Evolutionary conservation across 352 stramenopile species (phyloP), one percentile per base, ranked within the genome.

Genomic region (Phytopythium ostracodes): DNA sequence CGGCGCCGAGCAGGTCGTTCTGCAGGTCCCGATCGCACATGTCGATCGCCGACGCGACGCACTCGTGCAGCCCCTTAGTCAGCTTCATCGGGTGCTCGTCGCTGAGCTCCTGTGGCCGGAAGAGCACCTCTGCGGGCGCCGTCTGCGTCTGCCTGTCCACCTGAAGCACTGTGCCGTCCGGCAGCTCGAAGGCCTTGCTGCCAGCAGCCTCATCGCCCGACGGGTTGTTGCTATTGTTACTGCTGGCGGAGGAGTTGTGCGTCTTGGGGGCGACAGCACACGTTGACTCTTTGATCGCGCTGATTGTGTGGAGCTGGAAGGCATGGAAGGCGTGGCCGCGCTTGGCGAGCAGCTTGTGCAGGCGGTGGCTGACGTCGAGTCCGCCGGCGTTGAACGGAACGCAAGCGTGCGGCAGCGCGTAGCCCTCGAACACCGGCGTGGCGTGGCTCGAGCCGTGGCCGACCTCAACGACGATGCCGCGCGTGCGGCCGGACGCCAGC

Each of bases 1-100:
- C 81, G 22, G 72, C 77, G 4, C 71, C 76, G 36, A 83, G 76
- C 38, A 97, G 70, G 56, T 96, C 87, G 17, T 71, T 81, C 66
- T 93, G 85, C 10, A 93, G 71, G 66, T 94, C 85, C 65, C 88
- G 89, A 68, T 96, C 85, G 36, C 87, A 96, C 84, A 93, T 92
- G 46, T 61, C 67, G 52, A 98, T 96, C 56, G 88, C 79, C n/a
- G 91, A 76, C 18, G 72, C 75, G 4, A 76, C 80, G 40, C 79
- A 74, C 79, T 87, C 97, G 84, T 89, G 98, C 68, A 89, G 87
- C 68, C 77, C 77, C 59, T 87, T 89, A 2, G 63, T 72, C 0
- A 77, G 73, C 6, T 73, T 71, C 35, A 71, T 53, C 6, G 91
- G 85, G 65, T 97, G 97, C 70, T 99, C 98, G 56, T 98, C 93